A percentile compares a stretch with the other conserved stretches of the same genome.
These are phyloP conservation scores for Biscogniauxia mediterranea DNA, from an alignment of 2,329 filamentous ascomycete genomes.

Conservation along the genomic window DNA sequence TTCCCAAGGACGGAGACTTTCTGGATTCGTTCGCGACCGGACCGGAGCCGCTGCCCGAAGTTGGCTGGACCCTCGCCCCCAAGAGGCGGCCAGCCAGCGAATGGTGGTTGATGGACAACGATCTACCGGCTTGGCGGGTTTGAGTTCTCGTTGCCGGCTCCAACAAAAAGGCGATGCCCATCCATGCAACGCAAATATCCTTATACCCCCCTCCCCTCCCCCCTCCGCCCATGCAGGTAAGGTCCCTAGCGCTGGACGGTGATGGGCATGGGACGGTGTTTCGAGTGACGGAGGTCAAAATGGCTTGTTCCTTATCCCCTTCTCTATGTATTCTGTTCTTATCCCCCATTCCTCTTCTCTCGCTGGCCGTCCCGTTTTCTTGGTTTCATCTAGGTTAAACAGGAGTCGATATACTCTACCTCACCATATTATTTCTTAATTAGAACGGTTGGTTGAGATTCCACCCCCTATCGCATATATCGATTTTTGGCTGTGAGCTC, in stretches of 20 bases:
- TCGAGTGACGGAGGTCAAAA: background rate
- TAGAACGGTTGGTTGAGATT: constrained; percentile 13
- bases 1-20: too few species aligned
- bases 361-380: constrained; percentile 18
- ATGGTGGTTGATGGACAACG: constrained; percentile 12
- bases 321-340: constrained; percentile 3
- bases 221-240: background rate
- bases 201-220: too few species aligned
- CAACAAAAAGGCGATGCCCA: constrained; percentile 7
- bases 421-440: constrained; percentile 14
- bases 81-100: constrained; percentile 10
- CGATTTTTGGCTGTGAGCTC: constrained; percentile 17
- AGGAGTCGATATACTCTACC: constrained; percentile 8
- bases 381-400: constrained; percentile 14
- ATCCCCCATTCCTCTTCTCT: constrained; percentile 6
- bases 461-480: constrained; percentile 6
- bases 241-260: background rate
- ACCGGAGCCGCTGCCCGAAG: background rate
- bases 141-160: constrained; percentile 10
- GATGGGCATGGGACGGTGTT: background rate
- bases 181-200: background rate
- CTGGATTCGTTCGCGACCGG: too few species aligned
- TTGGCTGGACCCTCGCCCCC: background rate
- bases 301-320: constrained; percentile 2
- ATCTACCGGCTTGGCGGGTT: constrained; percentile 31